Evolutionary conservation across 306 rosid species (phyloP).

Genomic region (Corylus avellana): DNA sequence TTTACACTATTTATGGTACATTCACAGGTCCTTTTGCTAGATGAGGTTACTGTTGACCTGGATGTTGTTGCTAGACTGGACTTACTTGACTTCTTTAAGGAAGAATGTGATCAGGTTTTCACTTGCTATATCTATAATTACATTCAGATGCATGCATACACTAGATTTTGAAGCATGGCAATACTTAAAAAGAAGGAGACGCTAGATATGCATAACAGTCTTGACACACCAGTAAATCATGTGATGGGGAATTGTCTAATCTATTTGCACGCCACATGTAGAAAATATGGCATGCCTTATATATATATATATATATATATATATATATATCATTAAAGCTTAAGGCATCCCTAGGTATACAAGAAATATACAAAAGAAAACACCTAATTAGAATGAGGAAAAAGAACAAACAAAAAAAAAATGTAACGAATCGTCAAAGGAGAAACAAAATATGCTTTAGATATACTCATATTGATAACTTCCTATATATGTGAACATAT

Average conservation of each 20-base stretch:
- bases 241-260: not conserved
- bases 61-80: slow-evolving; percentile 96
- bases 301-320: too few species aligned
- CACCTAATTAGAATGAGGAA: too few species aligned
- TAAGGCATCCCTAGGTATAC: too few species aligned
- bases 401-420: too few species aligned
- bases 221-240: not conserved
- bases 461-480: not conserved
- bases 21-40: slow-evolving; percentile 87
- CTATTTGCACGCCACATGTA: not conserved
- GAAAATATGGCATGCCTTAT: not conserved
- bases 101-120: slow-evolving; percentile 96
- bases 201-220: not conserved
- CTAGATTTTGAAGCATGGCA: slow-evolving; percentile 20
- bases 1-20: not conserved
- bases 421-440: too few species aligned
- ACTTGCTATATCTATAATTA: slow-evolving; percentile 11
- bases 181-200: not conserved
- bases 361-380: too few species aligned
- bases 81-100: slow-evolving; percentile 78
- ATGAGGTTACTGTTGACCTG: slow-evolving; percentile 94
- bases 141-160: slow-evolving; percentile 22
- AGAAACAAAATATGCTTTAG: not conserved
- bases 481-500: not conserved
- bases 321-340: too few species aligned